Evolutionary conservation across 2,329 filamentous ascomycete genomes (phyloP), one percentile per base, ranked within the genome.

Genomic region (Monosporascus sp.): DNA sequence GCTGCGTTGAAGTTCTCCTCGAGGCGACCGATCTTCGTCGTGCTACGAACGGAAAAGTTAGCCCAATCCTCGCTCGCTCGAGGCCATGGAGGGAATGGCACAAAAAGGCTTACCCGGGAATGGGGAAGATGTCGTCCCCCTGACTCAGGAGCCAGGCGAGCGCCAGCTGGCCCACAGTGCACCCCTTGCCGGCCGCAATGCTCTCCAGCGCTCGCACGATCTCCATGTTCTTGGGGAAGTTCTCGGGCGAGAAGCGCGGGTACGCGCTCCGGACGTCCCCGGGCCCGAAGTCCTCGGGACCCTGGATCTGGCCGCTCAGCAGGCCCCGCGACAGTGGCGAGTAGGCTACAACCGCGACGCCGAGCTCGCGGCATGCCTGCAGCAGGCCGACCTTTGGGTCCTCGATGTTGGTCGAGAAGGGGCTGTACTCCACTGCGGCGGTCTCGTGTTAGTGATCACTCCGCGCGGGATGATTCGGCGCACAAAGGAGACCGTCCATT

Each of bases 351-450:
- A 59, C 18, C 18, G 51, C 53, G 48, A 59, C 55, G 50, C 55
- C 75, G 4, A 76, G 70, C 56, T 77, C 74, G 43, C 74, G 73
- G 50, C 67, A 70, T 5, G 71, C 72, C 27, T 57, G 53, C 22
- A 75, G 64, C 6, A 77, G 60, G 17, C 54, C 46, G 5, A 48
- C 58, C 2, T 50, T 45, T 24, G 63, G 52, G 44, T 56, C 65
- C 61, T 80, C 77, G 54, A 79, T 77, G 15, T 76, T 75, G 1
- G 73, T 67, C 3, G 68, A 66, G 56, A 80, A 80, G 1, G 73
- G 71, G 7, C 67, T 74, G 66, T 80, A 81, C 61, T 81, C 79
- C 27, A 78, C 65, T 46, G 43, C n/a, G 43, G 22, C n/a, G 24
- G 11, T 31, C 18, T 46, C 2, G 5, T 27, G 43, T 46, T 27